phyloP scores from a whole-genome alignment of 164 flowering plant species.

The Aristolochia fimbriata region DNA sequence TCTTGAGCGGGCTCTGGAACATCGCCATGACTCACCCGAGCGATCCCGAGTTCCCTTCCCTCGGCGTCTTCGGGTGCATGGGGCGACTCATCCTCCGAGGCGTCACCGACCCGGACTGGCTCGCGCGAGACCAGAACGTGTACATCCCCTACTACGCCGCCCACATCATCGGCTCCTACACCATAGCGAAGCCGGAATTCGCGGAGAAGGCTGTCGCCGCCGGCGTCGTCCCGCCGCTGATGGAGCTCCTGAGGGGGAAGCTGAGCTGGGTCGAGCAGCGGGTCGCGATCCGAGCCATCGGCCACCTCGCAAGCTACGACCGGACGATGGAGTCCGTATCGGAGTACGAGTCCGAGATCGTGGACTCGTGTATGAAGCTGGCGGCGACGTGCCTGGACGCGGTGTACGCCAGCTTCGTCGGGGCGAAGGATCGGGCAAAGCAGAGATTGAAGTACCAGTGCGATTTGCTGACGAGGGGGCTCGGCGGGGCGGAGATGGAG shows the following conservation, averaged over 20 bases:
- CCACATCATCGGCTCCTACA: constrained; percentile 85
- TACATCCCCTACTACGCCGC: constrained; percentile 92
- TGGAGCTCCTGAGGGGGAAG: constrained; percentile 66
- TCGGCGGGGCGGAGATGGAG: constrained; percentile 60
- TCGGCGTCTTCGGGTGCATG: constrained; percentile 75
- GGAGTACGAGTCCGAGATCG: constrained; percentile 35
- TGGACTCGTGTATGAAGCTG: constrained; percentile 34
- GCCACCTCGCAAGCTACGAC: constrained; percentile 71
- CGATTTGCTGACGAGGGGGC: constrained; percentile 64
- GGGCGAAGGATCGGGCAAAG: constrained; percentile 24
- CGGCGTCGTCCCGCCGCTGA: constrained; percentile 54
- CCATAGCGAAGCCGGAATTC: constrained; percentile 57
- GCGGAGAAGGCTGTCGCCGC: constrained; percentile 51
- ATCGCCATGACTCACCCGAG: constrained; percentile 75
- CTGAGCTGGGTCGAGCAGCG: constrained; percentile 87
- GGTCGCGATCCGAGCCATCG: constrained; percentile 70
- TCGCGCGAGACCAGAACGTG: constrained; percentile 48
- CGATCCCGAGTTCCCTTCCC: constrained; percentile 55
- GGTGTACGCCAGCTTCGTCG: constrained; percentile 40
- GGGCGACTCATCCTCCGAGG: constrained; percentile 35
- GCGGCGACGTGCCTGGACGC: constrained; percentile 40
- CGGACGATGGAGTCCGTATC: constrained; percentile 42
- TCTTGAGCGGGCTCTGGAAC: constrained; percentile 61
- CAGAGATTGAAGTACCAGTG: constrained; percentile 46
- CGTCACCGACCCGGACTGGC: constrained; percentile 41